These are phyloP conservation scores for Neurospora sp. DNA, from an alignment of 495 filamentous ascomycete genomes.

Conservation along the genomic window DNA sequence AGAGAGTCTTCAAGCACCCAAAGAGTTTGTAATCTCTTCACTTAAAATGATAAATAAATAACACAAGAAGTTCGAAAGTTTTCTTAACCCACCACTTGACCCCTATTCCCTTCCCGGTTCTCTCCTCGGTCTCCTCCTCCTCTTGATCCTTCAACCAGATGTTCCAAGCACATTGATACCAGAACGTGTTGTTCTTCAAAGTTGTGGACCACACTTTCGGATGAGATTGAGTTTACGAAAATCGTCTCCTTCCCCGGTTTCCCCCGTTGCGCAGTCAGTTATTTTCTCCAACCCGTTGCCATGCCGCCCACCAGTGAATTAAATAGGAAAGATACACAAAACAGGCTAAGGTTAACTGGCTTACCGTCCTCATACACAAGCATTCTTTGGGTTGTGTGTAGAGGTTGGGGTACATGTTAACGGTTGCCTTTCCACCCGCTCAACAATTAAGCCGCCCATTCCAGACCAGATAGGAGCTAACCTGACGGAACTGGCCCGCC, in stretches of 20 bases:
- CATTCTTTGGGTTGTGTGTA: background rate
- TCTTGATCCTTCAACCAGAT: background rate
- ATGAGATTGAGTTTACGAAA: background rate
- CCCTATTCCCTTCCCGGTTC: background rate
- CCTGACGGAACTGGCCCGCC: background rate
- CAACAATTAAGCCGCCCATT: background rate
- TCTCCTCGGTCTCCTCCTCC: background rate
- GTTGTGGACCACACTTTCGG: background rate
- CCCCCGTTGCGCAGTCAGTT: background rate
- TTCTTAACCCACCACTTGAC: background rate
- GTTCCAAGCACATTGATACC: background rate
- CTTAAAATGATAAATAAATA: background rate
- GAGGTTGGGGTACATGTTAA: background rate
- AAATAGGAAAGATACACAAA: background rate
- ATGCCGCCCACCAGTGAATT: background rate
- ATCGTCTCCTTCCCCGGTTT: background rate
- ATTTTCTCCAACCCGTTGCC: background rate
- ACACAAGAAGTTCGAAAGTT: background rate
- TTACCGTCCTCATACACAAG: background rate
- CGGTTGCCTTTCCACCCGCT: background rate
- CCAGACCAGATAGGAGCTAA: no score
- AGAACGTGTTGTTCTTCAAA: background rate
- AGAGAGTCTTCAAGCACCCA: background rate
- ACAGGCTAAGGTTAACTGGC: background rate
- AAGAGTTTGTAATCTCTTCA: background rate